These are phyloP conservation scores for Talaromyces sp. DNA, from an alignment of 2,329 filamentous ascomycete species.

Conservation along the genomic window DNA sequence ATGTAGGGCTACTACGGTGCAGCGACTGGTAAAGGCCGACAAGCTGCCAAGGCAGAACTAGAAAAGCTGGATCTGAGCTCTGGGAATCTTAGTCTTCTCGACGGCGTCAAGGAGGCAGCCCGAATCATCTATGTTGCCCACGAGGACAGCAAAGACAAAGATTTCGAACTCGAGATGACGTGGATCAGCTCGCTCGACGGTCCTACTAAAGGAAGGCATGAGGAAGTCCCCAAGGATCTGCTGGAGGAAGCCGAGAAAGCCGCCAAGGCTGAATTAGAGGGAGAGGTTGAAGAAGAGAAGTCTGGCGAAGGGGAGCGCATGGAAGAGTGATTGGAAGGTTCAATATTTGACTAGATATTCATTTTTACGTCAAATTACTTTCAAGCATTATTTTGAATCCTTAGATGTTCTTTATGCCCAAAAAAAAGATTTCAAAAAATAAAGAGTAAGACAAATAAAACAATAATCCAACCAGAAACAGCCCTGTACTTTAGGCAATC, in stretches of 20 bases:
- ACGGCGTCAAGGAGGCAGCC: conserved; percentile 93
- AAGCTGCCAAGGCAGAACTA: conserved; percentile 94
- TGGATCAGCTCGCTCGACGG: conserved; percentile 86
- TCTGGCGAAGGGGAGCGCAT: conserved; percentile 66
- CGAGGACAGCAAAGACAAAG: conserved; percentile 99
- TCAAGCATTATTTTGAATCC: background rate
- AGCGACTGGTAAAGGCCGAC: conserved; percentile 91
- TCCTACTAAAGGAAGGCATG: conserved; percentile 85
- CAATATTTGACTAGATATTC: background rate
- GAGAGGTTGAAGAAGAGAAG: conserved; percentile 74
- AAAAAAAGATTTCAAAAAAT: no score
- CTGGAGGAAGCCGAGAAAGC: conserved; percentile 86
- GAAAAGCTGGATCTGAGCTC: conserved; percentile 91
- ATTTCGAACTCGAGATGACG: conserved; percentile 98
- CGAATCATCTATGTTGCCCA: conserved; percentile 96
- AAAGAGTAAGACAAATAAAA: background rate
- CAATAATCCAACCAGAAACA: background rate
- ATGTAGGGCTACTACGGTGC: conserved; percentile 86
- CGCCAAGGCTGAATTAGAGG: conserved; percentile 84
- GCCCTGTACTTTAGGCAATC: conserved; percentile 25
- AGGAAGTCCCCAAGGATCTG: conserved; percentile 87
- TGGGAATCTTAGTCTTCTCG: conserved; percentile 68
- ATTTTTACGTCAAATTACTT: background rate
- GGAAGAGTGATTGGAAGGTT: conserved; percentile 62
- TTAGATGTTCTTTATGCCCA: background rate